Percentiles rank a stretch among this genome's conserved stretches.
Conservation (phyloP, 2,329 filamentous ascomycete species). For the Coleophoma cylindrospora region DNA sequence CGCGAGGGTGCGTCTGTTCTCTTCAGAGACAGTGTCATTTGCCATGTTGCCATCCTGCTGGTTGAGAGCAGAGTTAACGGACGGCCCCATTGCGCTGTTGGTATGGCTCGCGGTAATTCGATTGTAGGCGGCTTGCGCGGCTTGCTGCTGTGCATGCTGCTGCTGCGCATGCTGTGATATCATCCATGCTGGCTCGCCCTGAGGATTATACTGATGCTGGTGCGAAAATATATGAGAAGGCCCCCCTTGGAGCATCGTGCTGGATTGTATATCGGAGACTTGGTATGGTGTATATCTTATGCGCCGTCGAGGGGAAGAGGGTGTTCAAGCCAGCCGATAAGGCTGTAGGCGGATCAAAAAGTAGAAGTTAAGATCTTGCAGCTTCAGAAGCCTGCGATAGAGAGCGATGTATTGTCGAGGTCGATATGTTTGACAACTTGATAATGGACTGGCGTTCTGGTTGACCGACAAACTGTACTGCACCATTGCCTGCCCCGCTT, state of each 20-base stretch:
- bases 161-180: constrained; percentile 39
- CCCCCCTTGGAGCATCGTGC: constrained; percentile 51
- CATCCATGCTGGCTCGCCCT: constrained; percentile 61
- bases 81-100: constrained; percentile 34
- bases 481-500: too few species aligned
- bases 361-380: too few species aligned
- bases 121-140: constrained; percentile 48
- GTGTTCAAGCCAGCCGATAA: background rate
- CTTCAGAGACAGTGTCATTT: constrained; percentile 66
- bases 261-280: background rate
- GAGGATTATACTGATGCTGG: constrained; percentile 56
- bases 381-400: too few species aligned
- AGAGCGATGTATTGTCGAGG: too few species aligned
- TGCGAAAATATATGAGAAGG: constrained; percentile 59
- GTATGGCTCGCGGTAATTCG: constrained; percentile 62
- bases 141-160: constrained; percentile 32
- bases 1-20: constrained; percentile 86
- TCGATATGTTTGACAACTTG: too few species aligned
- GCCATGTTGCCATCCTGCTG: constrained; percentile 57
- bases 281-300: background rate
- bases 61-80: constrained; percentile 38
- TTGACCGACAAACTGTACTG: too few species aligned
- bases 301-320: background rate
- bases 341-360: too few species aligned
- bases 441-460: too few species aligned